Base-by-base conservation (phyloP, 1,284 basidiomycete species). In the Malassezia furfur region DNA sequence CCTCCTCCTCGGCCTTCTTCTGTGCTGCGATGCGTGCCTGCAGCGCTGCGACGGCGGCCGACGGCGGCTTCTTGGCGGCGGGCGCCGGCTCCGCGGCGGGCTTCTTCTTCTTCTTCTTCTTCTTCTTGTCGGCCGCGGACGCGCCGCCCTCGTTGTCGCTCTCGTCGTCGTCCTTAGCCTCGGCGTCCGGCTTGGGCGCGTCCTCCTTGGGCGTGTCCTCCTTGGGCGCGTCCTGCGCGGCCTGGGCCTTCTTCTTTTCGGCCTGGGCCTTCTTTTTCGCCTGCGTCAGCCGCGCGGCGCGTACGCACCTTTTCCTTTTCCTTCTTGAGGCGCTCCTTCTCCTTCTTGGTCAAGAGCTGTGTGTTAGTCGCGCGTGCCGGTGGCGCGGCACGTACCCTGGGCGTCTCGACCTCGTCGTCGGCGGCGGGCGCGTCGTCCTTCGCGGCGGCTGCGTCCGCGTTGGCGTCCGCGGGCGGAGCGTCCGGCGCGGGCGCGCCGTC, bases 241-340 rank as follows among this genome's bases (percentile, higher is more conserved):
- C 51, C 48, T 54, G 49, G 35, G 39, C 49, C 31, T 61, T 62
- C 37, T 61, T 60, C 54, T 65, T 60, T 25, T 28, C 43, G 25
- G 58, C 68, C 54, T 69, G 66, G 5, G 68, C 68, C 54, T 66
- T 68, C 63, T 70, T 71, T 58, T 68, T 70, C 10, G 62, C 21
- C 40, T 43, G 30, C 15, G 40, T 43, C 12, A 43, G 40, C 21
- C n/a, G 21, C 19, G 17, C 14, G 14, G 40, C 21, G 12, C 7
- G 38, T 10, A 17, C 22, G 15, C 17, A 43, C 66, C 57, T 72
- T 73, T 48, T 73, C 71, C 53, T 66, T 70, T 54, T 73, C 71
- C 59, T 73, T 73, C 43, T 73, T 73, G 40, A 73, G 59, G 46
- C 67, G 67, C 60, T 73, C 71, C 59, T 73, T 73, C 52, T 73